Evolutionary conservation across 202 grass and related monocot species (phyloP), one percentile per base, ranked within the genome.

Genomic region (Hordeum pubiflorum): DNA sequence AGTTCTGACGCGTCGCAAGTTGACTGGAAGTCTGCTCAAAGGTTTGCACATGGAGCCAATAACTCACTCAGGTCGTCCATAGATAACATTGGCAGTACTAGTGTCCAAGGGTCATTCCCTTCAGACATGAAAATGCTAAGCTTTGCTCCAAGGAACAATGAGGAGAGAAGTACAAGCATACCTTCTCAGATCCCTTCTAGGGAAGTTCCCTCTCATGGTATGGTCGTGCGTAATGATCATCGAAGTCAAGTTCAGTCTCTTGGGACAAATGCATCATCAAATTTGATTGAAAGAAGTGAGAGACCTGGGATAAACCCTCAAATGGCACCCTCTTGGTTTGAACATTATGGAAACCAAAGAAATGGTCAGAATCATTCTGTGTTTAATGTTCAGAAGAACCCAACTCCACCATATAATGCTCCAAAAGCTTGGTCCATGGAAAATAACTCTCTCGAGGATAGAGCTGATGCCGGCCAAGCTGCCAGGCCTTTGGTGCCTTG

Each of bases 271-370:
- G 40, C 83, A 79, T 32, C 68, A 76, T 72, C 74, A 56, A 85
- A 74, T 85, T 65, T 84, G 85, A 57, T 84, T 52, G 89, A 87
- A 87, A 85, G 85, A 89, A 83, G 39, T 39, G 88, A 99, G 70
- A 82, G 68, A 14, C 79, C 90, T 11, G 86, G 85, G 55, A 90
- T 96, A 79, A 99, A 88, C 81, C 93, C 91, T 88, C 97, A 93
- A 73, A 99, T 99, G 87, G 91, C 91, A 78, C 93, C 97, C 65
- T 96, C 93, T 74, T 96, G 91, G 97, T 96, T 96, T 87, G 92
- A 85, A 62, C 92, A 90, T 50, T 90, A 93, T 22, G 91, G 87
- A 77, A 91, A 50, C 71, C 85, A 96, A 68, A 87, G 86, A 90
- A 99, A 93, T 59, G 93, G 91, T 63, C 83, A 88, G 52, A 96